Percentiles rank a stretch among this genome's conserved stretches.
Evolutionary conservation across 495 filamentous ascomycete genomes (phyloP).

Genomic region (Durotheca rogersii): DNA sequence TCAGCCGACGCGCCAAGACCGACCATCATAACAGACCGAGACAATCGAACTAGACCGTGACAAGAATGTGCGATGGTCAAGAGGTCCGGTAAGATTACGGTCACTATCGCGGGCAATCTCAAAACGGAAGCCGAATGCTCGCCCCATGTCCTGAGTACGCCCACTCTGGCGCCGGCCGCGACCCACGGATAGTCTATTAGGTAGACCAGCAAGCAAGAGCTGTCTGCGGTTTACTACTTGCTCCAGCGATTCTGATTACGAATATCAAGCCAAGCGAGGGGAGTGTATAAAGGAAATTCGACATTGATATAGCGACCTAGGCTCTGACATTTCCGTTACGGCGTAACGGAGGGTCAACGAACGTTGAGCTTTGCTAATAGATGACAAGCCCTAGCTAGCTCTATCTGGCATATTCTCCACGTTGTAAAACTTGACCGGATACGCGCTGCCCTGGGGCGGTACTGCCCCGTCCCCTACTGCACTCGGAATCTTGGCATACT

Average conservation of each 20-base stretch:
- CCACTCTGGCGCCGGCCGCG: no score
- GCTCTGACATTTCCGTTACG: no score
- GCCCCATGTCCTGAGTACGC: conserved; percentile 5
- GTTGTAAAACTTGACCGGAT: conserved; percentile 15
- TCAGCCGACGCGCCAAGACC: conserved; percentile 30
- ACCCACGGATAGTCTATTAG: no score
- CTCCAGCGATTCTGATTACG: no score
- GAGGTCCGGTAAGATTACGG: conserved; percentile 8
- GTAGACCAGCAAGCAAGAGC: no score
- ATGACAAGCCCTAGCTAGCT: not conserved
- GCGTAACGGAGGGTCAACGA: no score
- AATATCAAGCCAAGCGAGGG: no score
- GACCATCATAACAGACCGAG: conserved; percentile 16
- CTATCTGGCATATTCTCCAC: not conserved
- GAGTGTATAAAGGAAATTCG: no score
- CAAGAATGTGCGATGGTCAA: conserved; percentile 35
- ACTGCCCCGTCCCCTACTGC: conserved; percentile 20
- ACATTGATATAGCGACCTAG: no score
- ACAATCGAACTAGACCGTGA: conserved; percentile 31
- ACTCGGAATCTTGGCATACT: conserved; percentile 24
- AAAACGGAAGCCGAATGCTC: conserved; percentile 24
- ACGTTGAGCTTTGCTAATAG: not conserved
- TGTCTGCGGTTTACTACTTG: no score
- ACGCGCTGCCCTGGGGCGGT: conserved; percentile 20
- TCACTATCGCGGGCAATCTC: conserved; percentile 16